Conservation (phyloP, 2,329 filamentous ascomycete species). For the Hymenoscyphus fructigenus region DNA sequence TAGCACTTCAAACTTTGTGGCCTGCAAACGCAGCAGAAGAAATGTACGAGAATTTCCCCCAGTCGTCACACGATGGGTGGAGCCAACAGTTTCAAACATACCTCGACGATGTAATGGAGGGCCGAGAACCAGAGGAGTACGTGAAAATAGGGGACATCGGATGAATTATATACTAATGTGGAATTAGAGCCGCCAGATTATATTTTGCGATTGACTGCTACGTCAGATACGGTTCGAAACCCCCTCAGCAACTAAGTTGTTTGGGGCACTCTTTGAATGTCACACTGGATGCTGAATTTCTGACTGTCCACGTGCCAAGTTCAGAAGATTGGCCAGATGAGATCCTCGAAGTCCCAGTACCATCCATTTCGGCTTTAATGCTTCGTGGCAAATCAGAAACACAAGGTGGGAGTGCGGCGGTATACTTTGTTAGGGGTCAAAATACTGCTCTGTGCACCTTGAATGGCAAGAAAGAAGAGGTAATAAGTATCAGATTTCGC, state of each 20-base stretch:
- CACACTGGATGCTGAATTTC: not conserved
- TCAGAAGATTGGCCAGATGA: not conserved
- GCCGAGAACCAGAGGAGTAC: not conserved
- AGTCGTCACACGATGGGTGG: constrained; percentile 26
- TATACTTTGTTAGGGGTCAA: not conserved
- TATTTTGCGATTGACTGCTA: constrained; percentile 3
- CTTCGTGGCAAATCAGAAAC: not conserved
- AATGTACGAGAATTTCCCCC: constrained; percentile 27
- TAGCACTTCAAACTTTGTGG: constrained; percentile 23
- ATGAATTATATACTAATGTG: not conserved
- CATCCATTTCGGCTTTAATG: not conserved
- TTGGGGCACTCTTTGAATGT: not conserved
- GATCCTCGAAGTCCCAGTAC: constrained; percentile 5
- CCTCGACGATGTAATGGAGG: constrained; percentile 17
- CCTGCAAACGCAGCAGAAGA: constrained; percentile 18
- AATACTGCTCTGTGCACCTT: not conserved
- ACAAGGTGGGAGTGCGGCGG: not conserved
- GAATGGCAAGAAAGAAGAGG: not conserved
- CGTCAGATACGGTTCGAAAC: not conserved
- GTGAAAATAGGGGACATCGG: not conserved
- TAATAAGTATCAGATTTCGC: not conserved
- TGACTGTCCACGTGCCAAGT: constrained; percentile 2
- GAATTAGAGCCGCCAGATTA: not conserved
- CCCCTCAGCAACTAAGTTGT: not conserved
- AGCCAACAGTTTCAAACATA: constrained; percentile 25